A percentile compares a stretch with the other conserved stretches of the same genome.
Conservation (phyloP, 768 basidiomycete species). For the Suillus lakei region DNA sequence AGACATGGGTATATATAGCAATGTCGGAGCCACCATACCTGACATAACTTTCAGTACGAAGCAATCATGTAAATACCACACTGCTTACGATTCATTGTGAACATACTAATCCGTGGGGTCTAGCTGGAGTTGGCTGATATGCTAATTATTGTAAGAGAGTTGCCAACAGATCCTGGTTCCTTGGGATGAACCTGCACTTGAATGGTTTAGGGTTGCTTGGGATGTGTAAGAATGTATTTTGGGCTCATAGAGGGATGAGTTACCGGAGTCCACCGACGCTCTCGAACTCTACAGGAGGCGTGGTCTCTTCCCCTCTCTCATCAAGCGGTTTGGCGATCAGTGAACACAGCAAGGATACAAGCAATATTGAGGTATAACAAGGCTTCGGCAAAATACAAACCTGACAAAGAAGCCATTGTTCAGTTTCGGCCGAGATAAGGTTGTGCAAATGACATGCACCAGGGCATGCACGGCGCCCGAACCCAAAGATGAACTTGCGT, state of each 20-base stretch:
- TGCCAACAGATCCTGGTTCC: background rate
- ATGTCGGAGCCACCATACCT: no score
- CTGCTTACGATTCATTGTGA: no score
- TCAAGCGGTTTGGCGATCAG: constrained; percentile 42
- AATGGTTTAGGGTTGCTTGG: background rate
- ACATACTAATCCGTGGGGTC: background rate
- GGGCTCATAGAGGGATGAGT: background rate
- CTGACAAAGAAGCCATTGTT: background rate
- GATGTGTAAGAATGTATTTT: background rate
- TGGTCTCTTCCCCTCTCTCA: constrained; percentile 5
- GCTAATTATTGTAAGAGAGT: background rate
- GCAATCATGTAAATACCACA: no score
- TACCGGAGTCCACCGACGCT: background rate
- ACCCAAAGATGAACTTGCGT: constrained; percentile 20
- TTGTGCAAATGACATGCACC: constrained; percentile 6
- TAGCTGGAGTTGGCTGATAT: background rate
- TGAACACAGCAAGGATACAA: constrained; percentile 42
- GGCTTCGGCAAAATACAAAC: constrained; percentile 34
- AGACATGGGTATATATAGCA: no score
- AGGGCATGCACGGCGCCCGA: constrained; percentile 23
- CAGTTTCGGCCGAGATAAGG: background rate
- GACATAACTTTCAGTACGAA: no score
- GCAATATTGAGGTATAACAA: constrained; percentile 41
- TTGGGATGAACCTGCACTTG: constrained; percentile 1
- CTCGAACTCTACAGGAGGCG: background rate